phyloP scores from a whole-genome alignment of 2,329 filamentous ascomycete species.

The Cladobotryum mycophilum region DNA sequence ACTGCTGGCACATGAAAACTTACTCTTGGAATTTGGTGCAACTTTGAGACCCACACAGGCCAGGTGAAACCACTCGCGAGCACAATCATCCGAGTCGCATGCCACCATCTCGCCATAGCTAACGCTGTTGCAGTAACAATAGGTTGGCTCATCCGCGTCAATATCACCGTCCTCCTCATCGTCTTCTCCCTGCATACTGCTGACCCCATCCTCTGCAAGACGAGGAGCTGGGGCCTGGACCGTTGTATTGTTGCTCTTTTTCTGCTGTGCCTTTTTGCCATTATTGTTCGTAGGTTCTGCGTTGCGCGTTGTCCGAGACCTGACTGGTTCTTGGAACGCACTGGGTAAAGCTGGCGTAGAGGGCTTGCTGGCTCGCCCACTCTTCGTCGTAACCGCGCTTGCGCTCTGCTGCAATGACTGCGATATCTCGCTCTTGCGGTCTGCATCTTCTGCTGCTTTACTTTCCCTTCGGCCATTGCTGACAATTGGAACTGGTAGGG shows the following conservation, averaged over 20 bases:
- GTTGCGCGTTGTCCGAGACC: slow-evolving; percentile 49
- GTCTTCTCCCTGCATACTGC: slow-evolving; percentile 31
- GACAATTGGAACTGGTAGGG: slow-evolving; percentile 21
- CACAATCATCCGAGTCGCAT: slow-evolving; percentile 67
- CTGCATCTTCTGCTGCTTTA: slow-evolving; percentile 29
- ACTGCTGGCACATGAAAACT: slow-evolving; percentile 28
- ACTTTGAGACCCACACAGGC: slow-evolving; percentile 74
- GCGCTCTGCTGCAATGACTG: slow-evolving; percentile 32
- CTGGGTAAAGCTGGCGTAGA: slow-evolving; percentile 56
- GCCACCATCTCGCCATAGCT: slow-evolving; percentile 83
- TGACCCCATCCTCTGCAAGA: slow-evolving; percentile 34
- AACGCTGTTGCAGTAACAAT: slow-evolving; percentile 74
- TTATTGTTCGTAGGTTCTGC: slow-evolving; percentile 25
- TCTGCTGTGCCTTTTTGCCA: slow-evolving; percentile 53
- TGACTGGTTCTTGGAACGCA: slow-evolving; percentile 46
- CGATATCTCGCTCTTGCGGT: slow-evolving; percentile 40
- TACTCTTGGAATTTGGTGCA: slow-evolving; percentile 69
- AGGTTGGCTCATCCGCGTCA: slow-evolving; percentile 65
- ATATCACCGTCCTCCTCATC: slow-evolving; percentile 50
- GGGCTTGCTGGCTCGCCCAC: slow-evolving; percentile 59
- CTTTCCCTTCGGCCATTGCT: slow-evolving; percentile 37
- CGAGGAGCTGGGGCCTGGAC: slow-evolving; percentile 31
- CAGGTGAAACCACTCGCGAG: slow-evolving; percentile 77
- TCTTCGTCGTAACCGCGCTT: slow-evolving; percentile 55
- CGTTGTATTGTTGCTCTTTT: slow-evolving; percentile 43